Conservation (phyloP, 768 basidiomycete species). For the Asterophora lycoperdoides region DNA sequence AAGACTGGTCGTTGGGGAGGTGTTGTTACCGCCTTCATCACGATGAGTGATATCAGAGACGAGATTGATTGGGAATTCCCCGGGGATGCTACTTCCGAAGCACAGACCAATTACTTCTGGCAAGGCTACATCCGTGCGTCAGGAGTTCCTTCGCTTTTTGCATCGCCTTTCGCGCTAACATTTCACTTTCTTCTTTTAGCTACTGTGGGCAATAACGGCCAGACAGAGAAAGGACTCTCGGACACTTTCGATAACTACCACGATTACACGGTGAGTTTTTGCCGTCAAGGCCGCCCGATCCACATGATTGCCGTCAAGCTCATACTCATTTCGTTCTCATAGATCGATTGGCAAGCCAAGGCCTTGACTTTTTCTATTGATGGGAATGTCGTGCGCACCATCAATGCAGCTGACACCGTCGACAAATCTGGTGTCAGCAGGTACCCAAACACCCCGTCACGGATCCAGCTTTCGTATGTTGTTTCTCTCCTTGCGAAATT, state of each 20-base stretch:
- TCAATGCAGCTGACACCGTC: constrained; percentile 56
- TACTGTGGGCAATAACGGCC: constrained; percentile 42
- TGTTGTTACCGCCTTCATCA: constrained; percentile 81
- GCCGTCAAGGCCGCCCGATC: neutral
- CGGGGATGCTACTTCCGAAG: constrained; percentile 54
- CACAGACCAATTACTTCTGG: constrained; percentile 82
- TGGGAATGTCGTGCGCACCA: constrained; percentile 63
- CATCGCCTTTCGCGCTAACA: neutral
- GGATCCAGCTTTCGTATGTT: constrained; percentile 74
- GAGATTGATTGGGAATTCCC: constrained; percentile 90
- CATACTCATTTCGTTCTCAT: neutral
- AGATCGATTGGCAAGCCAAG: constrained; percentile 82
- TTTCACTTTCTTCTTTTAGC: constrained; percentile 26
- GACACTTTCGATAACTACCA: constrained; percentile 73
- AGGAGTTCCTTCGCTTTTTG: neutral
- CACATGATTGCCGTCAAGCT: neutral
- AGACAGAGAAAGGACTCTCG: constrained; percentile 40
- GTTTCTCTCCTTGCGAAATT: neutral
- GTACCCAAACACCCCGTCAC: constrained; percentile 76
- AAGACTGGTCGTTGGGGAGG: constrained; percentile 79
- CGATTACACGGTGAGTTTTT: constrained; percentile 59
- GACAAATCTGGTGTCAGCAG: constrained; percentile 52
- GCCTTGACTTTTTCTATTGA: constrained; percentile 66
- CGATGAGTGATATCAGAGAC: constrained; percentile 80
- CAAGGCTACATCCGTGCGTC: constrained; percentile 62